Conservation (phyloP, 257 asterid species). For the Thymus mandschuricus region DNA sequence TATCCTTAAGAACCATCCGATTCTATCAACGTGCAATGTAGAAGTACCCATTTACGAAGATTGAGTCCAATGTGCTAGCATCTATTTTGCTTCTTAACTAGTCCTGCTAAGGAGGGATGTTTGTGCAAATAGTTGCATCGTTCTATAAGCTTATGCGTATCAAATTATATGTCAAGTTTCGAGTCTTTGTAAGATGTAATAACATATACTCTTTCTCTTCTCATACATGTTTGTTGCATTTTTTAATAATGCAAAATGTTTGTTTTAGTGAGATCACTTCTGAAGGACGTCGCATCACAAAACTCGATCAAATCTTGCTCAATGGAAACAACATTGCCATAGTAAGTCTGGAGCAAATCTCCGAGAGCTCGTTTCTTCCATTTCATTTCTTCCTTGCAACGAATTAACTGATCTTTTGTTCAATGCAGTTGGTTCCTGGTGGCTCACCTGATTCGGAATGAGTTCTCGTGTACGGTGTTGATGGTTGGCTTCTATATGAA, state of each 20-base stretch:
- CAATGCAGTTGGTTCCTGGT: slow-evolving; percentile 44
- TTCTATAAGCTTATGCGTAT: background rate
- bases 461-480: slow-evolving; percentile 13
- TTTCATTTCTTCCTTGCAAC: background rate
- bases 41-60: background rate
- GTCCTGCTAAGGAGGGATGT: background rate
- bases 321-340: slow-evolving; percentile 97
- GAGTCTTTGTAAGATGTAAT: background rate
- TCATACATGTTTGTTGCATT: background rate
- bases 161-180: background rate
- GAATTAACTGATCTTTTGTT: slow-evolving; percentile 4
- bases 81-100: background rate
- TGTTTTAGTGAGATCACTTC: slow-evolving; percentile 83
- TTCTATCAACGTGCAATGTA: background rate
- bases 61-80: background rate
- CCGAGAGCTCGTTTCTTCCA: background rate
- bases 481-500: slow-evolving; percentile 6
- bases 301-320: slow-evolving; percentile 88
- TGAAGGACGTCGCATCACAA: slow-evolving; percentile 90
- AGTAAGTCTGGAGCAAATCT: slow-evolving; percentile 46
- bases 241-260: background rate
- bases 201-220: background rate
- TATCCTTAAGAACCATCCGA: background rate
- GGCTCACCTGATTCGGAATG: slow-evolving; percentile 43
- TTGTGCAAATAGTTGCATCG: background rate